Base-by-base conservation (phyloP, 1,139 yeast genomes). In the Debaryomyces sp. region DNA sequence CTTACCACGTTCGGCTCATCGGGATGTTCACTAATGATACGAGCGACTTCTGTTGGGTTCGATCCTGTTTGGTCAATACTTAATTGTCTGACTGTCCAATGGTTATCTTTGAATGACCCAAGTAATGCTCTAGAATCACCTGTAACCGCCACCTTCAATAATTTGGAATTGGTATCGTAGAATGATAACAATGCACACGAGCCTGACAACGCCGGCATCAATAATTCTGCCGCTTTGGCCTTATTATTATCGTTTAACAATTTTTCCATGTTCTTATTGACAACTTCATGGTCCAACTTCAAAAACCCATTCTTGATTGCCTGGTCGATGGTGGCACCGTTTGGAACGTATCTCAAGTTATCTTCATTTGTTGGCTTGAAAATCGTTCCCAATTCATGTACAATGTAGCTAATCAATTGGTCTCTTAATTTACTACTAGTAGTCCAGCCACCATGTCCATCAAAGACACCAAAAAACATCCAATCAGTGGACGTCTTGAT, bases 371-470 rank as follows among this genome's bases (percentile, higher is more conserved):
- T 78, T 5, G 83, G 80, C 55, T 80, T 80, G 68, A 85, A 87
- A 9, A 81, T 82, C 10, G 82, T 77, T 44, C 89, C 89, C 49
- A 94, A 75, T 59, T 91, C 96, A 27, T 79, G 77, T n/a, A 91
- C 81, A 13, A 94, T 95, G 57, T 80, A 81, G 49, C 83, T 81
- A 29, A 94, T 84, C 58, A 94, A 75, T 55, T 85, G 85, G 54
- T 89, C 95, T 51, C 96, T 80, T 52, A 94, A 78, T 63, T 86
- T 89, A 30, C 90, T 82, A 51, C 95, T 85, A 1, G 99, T 95
- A 51, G 89, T 89, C 85, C 96, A 91, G 17, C 99, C 99, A 3
- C 96, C 91, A 67, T 94, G 99, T 10, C 99, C 99, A 67, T 94
- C 99, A 65, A 87, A 94, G 0, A 95, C 82, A 2, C 98, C 97